Evolutionary conservation across 1,139 yeast genomes (phyloP), one percentile per base, ranked within the genome.

Genomic region (Kodamaea suecica): DNA sequence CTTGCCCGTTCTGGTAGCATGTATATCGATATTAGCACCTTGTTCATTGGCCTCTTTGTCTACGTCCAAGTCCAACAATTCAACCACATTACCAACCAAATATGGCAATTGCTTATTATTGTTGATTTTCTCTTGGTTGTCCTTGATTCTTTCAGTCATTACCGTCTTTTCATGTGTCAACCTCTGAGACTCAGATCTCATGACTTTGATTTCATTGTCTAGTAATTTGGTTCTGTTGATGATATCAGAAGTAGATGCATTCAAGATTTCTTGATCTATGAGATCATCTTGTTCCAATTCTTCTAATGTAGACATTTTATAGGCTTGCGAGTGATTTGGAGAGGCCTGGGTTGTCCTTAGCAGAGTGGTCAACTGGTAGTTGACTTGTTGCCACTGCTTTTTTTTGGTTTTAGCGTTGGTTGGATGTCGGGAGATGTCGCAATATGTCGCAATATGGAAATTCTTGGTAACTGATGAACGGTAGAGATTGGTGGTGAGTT

Each of bases 1-100:
- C 61, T 92, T 88, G n/a, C 98, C 98, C 29, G 80, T 76, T 46
- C 96, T 78, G 9, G 95, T 78, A 36, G 97, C 88, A 54, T 94
- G 97, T 47, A 86, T 70, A 59, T 94, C 97, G 33, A 88, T 85
- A 55, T 90, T 92, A 37, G 97, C 97, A 23, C 97, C 98, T 59
- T 92, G 96, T 47, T 85, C 92, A 21, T 74, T 70, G 9, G 90
- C 86, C 49, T 86, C 96, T 47, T 84, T 92, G 44, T 87, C 94
- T 9, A 84, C 90, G 47, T 82, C 83, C 62, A 92, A 76, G 54
- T 92, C 95, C 56, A 94, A 73, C 43, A 94, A 69, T 61, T 94
- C 99, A 17, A 94, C 97, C 36, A 94, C 95, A 55, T 92, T 94
- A n/a, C 97, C 97, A 31, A 94, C 98, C 43, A 94, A 70, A 54